Evolutionary conservation across 176 grass and related monocot species (phyloP).

Genomic region (Poa annua): DNA sequence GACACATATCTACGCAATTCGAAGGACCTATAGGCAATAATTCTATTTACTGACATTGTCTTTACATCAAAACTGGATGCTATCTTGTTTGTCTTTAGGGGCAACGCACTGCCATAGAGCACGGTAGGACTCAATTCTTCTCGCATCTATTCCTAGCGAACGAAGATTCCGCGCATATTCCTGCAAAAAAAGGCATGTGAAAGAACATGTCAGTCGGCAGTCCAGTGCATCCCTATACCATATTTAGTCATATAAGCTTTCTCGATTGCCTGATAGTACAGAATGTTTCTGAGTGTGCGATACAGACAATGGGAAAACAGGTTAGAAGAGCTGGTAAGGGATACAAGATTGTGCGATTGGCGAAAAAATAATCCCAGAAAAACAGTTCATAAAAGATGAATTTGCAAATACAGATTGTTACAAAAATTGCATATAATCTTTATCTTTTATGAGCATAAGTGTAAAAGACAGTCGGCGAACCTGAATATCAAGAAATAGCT

Average conservation of each 20-base stretch:
- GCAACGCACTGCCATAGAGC: slow-evolving; percentile 96
- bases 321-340: too few relatives aligned
- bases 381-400: neutral
- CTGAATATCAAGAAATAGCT: slow-evolving; percentile 99
- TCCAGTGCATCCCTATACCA: neutral
- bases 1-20: slow-evolving; percentile 24
- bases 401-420: slow-evolving; percentile 19
- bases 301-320: too few relatives aligned
- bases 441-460: neutral
- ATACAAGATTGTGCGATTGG: neutral
- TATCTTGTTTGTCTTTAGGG: slow-evolving; percentile 87
- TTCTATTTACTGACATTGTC: slow-evolving; percentile 41
- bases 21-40: slow-evolving; percentile 34
- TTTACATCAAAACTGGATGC: slow-evolving; percentile 69
- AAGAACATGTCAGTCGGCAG: neutral
- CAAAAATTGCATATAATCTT: neutral
- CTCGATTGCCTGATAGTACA: too few relatives aligned
- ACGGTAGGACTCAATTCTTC: slow-evolving; percentile 65
- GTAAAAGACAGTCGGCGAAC: slow-evolving; percentile 27
- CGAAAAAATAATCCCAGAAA: neutral
- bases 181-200: slow-evolving; percentile 47
- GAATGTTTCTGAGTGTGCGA: too few relatives aligned
- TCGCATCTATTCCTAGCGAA: slow-evolving; percentile 68
- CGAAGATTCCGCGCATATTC: slow-evolving; percentile 91
- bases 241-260: too few relatives aligned